Percentiles rank a stretch among this genome's conserved stretches.
Conservation (phyloP, 805 yeast species). For the Jamesozyma piceae region DNA sequence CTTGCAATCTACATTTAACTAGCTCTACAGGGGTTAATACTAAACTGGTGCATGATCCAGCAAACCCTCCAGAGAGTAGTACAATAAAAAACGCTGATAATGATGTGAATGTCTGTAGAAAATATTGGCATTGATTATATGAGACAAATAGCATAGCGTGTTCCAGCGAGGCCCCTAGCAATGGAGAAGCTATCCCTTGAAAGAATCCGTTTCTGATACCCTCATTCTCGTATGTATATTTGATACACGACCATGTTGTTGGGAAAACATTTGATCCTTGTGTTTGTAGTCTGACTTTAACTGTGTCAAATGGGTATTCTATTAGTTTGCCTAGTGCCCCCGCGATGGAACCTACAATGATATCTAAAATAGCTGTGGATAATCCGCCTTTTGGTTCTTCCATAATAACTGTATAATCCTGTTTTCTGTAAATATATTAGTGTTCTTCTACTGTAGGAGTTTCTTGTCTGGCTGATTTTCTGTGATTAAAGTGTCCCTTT, state of each 20-base stretch:
- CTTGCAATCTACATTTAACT: conserved; percentile 81
- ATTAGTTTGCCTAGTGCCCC: conserved; percentile 79
- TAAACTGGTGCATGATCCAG: conserved; percentile 76
- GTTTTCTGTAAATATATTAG: no score
- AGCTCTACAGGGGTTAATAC: conserved; percentile 88
- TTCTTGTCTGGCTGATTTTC: no score
- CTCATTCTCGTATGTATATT: conserved; percentile 52
- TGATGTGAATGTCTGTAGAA: conserved; percentile 23
- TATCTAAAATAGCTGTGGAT: conserved; percentile 26
- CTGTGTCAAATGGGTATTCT: conserved; percentile 89
- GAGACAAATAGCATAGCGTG: conserved; percentile 69
- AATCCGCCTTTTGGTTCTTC: not conserved
- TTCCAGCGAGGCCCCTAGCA: conserved; percentile 85
- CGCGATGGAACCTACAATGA: conserved; percentile 38
- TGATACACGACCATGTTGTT: conserved; percentile 60
- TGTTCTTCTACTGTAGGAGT: no score
- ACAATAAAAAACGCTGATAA: conserved; percentile 37
- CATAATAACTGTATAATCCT: no score
- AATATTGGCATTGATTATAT: conserved; percentile 41
- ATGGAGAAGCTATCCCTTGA: conserved; percentile 69
- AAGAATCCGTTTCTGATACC: conserved; percentile 69
- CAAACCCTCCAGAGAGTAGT: conserved; percentile 63
- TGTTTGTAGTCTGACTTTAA: conserved; percentile 77
- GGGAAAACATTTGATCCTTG: conserved; percentile 51
- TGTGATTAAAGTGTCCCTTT: no score